These are phyloP conservation scores for Mycena amicta DNA, from an alignment of 768 basidiomycete genomes.

Conservation along the genomic window DNA sequence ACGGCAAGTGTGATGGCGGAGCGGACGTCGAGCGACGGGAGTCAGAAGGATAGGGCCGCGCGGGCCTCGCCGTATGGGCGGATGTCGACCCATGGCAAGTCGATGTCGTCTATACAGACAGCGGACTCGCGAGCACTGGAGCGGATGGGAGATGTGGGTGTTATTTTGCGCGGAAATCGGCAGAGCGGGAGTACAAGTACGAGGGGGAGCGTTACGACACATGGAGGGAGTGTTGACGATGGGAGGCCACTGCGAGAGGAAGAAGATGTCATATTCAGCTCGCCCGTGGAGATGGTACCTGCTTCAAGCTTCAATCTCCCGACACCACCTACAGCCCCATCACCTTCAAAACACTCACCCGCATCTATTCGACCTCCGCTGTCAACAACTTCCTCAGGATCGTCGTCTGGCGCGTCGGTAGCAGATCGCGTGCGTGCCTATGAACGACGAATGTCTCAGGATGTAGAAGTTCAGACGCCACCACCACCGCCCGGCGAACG, in stretches of 20 bases:
- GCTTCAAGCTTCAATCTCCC: slow-evolving; percentile 14
- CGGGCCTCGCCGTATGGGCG: slow-evolving; percentile 8
- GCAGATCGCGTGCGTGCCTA: slow-evolving; percentile 57
- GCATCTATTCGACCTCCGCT: slow-evolving; percentile 3
- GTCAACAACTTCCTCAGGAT: slow-evolving; percentile 16
- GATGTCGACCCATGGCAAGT: slow-evolving; percentile 43
- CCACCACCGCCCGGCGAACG: slow-evolving; percentile 42
- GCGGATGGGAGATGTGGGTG: slow-evolving; percentile 68
- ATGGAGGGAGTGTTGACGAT: slow-evolving; percentile 16
- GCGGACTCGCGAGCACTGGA: slow-evolving; percentile 73
- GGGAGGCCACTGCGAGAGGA: slow-evolving; percentile 12
- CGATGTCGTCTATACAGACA: slow-evolving; percentile 61
- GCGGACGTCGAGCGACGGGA: slow-evolving; percentile 9
- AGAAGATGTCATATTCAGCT: slow-evolving; percentile 26
- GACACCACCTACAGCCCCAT: slow-evolving; percentile 7
- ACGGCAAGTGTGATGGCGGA: slow-evolving; percentile 18
- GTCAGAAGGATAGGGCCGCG: background rate
- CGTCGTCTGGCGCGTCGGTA: slow-evolving; percentile 36
- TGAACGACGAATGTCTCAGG: slow-evolving; percentile 61
- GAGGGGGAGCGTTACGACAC: slow-evolving; percentile 31
- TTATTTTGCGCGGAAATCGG: slow-evolving; percentile 55
- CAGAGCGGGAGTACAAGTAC: slow-evolving; percentile 28
- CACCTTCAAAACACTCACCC: slow-evolving; percentile 20
- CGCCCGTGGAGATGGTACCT: slow-evolving; percentile 37
- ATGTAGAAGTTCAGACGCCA: slow-evolving; percentile 33